Percentiles rank a stretch among this genome's conserved stretches.
Evolutionary conservation across 441 rosid genomes (phyloP).

Genomic region (Adansonia grandidieri): DNA sequence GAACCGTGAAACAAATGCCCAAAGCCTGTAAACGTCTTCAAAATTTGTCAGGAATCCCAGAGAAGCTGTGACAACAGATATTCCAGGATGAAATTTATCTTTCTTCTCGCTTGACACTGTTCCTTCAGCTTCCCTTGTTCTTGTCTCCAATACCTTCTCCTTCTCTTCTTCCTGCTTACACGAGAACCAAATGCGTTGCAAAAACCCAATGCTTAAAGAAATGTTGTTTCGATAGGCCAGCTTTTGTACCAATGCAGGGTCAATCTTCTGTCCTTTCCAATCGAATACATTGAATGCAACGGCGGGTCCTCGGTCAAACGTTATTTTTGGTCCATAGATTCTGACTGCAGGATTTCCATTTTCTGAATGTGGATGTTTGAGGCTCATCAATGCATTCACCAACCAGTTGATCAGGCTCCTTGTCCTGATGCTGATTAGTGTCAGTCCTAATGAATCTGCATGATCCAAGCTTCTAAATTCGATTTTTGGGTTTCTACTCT

Average conservation of each 20-base stretch:
- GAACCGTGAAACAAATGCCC: conserved; percentile 79
- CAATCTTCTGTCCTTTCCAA: conserved; percentile 81
- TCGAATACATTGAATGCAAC: conserved; percentile 80
- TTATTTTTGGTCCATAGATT: conserved; percentile 72
- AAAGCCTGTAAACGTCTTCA: conserved; percentile 75
- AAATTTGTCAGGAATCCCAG: conserved; percentile 76
- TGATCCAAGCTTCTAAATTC: conserved; percentile 69
- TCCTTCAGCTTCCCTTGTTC: conserved; percentile 23
- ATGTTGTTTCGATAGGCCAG: conserved; percentile 75
- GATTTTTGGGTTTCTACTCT: conserved; percentile 16
- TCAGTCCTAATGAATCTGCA: conserved; percentile 68
- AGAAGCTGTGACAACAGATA: conserved; percentile 64
- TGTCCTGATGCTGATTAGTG: conserved; percentile 53
- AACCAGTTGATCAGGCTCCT: conserved; percentile 76
- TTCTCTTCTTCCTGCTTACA: conserved; percentile 49
- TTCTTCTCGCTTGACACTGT: conserved; percentile 22
- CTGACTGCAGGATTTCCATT: conserved; percentile 50
- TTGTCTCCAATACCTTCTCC: conserved; percentile 34
- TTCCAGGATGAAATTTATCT: conserved; percentile 34
- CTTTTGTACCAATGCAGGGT: conserved; percentile 73
- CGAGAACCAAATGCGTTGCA: conserved; percentile 50
- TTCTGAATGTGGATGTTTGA: conserved; percentile 66
- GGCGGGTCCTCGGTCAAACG: conserved; percentile 64
- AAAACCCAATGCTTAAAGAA: conserved; percentile 53
- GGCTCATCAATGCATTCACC: conserved; percentile 64